Percentiles rank a stretch among this genome's conserved stretches.
These are phyloP conservation scores for Aspergillus kassunensis DNA, from an alignment of 495 filamentous ascomycete genomes.

Conservation along the genomic window DNA sequence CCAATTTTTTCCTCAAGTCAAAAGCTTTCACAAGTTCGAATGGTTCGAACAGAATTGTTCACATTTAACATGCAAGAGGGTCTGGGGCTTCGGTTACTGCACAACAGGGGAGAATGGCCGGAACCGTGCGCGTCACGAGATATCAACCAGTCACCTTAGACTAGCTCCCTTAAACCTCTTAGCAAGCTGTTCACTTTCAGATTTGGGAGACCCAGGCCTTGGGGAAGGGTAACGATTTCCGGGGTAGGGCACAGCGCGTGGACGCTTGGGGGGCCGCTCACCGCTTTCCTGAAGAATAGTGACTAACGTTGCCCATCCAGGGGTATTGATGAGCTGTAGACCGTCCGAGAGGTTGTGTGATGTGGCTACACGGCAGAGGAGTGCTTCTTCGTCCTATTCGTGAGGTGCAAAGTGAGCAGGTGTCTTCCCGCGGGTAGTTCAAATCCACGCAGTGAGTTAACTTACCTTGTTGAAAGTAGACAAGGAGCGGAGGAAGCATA, in stretches of 20 bases:
- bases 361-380: slow-evolving; percentile 79
- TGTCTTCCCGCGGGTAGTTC: slow-evolving; percentile 15
- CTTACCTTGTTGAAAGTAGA: slow-evolving; percentile 79
- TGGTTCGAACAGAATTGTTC: no score
- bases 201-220: slow-evolving; percentile 41
- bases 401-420: neutral
- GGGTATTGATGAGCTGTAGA: slow-evolving; percentile 73
- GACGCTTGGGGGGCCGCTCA: slow-evolving; percentile 89
- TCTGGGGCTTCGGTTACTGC: no score
- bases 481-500: slow-evolving; percentile 79
- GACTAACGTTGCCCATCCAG: slow-evolving; percentile 89
- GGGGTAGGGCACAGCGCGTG: slow-evolving; percentile 30
- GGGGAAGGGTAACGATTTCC: slow-evolving; percentile 29
- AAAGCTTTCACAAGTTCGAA: no score
- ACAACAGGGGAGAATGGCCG: neutral
- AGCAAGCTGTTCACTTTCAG: slow-evolving; percentile 77
- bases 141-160: slow-evolving; percentile 56
- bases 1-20: no score
- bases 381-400: slow-evolving; percentile 78
- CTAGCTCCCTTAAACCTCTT: slow-evolving; percentile 98
- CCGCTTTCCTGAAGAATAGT: slow-evolving; percentile 91
- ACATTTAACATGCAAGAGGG: no score
- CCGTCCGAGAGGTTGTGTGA: slow-evolving; percentile 72
- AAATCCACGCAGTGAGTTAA: neutral
- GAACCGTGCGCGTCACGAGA: no score